A percentile compares a stretch with the other conserved stretches of the same genome.
phyloP scores from a whole-genome alignment of 1,284 basidiomycete species.

The Apiotrichum porosum region DNA sequence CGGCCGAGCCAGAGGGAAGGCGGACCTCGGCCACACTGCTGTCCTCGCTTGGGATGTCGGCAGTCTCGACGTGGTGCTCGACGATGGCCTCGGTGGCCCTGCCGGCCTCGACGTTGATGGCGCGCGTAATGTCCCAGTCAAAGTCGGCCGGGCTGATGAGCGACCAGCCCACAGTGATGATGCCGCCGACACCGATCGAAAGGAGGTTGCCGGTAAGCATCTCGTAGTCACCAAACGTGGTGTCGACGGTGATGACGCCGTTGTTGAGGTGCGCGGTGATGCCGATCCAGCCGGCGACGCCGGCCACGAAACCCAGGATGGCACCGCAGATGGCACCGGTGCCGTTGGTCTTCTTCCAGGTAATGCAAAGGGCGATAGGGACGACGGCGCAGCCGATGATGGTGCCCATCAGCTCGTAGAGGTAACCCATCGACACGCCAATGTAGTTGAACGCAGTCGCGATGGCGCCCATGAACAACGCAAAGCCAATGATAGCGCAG shows the following conservation, averaged over 20 bases:
- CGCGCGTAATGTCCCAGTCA: constrained; percentile 70
- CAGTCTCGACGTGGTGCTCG: constrained; percentile 20
- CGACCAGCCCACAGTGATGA: constrained; percentile 64
- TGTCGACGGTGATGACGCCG: constrained; percentile 65
- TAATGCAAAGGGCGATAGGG: constrained; percentile 76
- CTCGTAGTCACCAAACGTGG: constrained; percentile 59
- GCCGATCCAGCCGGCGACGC: constrained; percentile 76
- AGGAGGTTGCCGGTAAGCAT: constrained; percentile 77
- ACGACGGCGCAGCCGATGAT: constrained; percentile 75
- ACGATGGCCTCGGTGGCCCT: constrained; percentile 10
- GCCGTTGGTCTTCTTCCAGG: constrained; percentile 78
- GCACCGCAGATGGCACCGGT: constrained; percentile 70
- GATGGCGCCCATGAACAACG: constrained; percentile 71
- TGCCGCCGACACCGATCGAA: constrained; percentile 72
- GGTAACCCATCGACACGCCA: constrained; percentile 69
- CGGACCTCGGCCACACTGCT: constrained; percentile 8
- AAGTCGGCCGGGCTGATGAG: constrained; percentile 70
- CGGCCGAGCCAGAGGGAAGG: constrained; percentile 14
- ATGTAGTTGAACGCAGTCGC: constrained; percentile 85
- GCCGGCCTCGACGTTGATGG: constrained; percentile 55
- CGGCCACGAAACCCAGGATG: constrained; percentile 64
- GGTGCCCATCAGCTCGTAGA: constrained; percentile 48
- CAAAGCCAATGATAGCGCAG: constrained; percentile 61
- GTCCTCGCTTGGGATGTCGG: neutral
- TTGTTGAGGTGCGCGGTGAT: constrained; percentile 66